Evolutionary conservation across 176 grass and related monocot genomes (phyloP).

Genomic region (Olyra latifolia): DNA sequence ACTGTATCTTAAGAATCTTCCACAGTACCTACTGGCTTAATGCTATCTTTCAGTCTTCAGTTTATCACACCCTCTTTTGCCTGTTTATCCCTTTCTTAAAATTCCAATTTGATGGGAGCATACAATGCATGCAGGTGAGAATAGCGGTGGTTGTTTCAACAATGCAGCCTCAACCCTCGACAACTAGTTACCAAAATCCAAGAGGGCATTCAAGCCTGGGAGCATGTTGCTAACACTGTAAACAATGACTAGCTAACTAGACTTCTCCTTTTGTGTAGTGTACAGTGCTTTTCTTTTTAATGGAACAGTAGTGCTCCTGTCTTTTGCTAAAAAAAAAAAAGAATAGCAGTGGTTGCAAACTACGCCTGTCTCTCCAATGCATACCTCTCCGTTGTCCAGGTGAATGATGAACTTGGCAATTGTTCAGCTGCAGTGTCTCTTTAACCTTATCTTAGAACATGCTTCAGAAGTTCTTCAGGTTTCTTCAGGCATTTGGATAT

Average conservation of each 20-base stretch:
- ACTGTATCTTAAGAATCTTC: background rate
- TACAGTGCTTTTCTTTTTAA: no score
- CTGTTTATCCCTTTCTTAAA: background rate
- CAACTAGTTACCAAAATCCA: no score
- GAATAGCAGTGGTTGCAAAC: conserved; percentile 28
- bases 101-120: background rate
- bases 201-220: no score
- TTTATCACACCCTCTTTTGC: background rate
- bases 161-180: no score
- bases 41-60: background rate
- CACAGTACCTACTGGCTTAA: background rate
- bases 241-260: no score
- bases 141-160: no score
- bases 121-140: conserved; percentile 23
- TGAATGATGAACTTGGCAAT: conserved; percentile 7
- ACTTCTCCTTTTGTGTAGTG: no score
- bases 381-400: conserved; percentile 37
- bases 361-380: conserved; percentile 24
- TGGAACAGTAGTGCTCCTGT: no score
- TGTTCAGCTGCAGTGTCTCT: background rate
- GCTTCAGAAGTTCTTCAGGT: background rate
- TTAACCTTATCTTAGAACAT: conserved; percentile 28
- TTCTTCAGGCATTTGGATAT: background rate
- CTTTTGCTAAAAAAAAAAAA: no score
- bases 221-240: no score